A percentile compares a stretch with the other conserved stretches of the same genome.
Conservation (phyloP, 2,329 filamentous ascomycete species). For the Phyllosticta capitalensis region DNA sequence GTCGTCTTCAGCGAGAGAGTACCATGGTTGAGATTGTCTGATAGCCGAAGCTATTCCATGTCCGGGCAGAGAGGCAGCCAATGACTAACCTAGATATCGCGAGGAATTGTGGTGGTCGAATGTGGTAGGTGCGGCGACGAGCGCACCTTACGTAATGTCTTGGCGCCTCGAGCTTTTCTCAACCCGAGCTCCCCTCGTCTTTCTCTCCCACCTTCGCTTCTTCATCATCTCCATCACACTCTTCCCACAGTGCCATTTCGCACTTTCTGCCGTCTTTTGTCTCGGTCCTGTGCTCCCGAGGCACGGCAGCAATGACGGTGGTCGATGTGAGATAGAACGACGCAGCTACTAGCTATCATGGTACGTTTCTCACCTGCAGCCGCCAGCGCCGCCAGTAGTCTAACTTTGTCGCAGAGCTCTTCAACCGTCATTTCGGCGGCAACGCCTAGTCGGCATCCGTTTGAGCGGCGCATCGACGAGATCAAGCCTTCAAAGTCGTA, state of each 20-base stretch:
- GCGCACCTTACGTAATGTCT: not conserved
- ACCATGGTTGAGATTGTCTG: not conserved
- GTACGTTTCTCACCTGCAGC: constrained; percentile 16
- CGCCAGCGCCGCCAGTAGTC: constrained; percentile 10
- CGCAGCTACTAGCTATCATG: constrained; percentile 19
- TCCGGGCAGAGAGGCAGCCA: constrained; percentile 12
- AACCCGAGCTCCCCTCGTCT: constrained; percentile 10
- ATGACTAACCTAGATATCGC: not conserved
- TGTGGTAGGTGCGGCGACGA: not conserved
- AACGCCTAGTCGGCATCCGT: constrained; percentile 58
- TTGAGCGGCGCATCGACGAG: constrained; percentile 73
- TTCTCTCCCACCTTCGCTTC: constrained; percentile 1
- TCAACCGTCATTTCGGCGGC: constrained; percentile 62
- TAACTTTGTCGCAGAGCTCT: constrained; percentile 40
- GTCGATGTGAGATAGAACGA: constrained; percentile 27
- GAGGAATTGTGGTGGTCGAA: not conserved
- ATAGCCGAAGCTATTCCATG: not conserved
- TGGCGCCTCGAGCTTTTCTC: constrained; percentile 2
- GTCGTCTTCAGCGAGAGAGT: not conserved
- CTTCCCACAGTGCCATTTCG: not conserved
- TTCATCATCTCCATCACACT: not conserved
- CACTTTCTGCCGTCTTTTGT: not conserved
- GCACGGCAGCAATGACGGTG: constrained; percentile 18
- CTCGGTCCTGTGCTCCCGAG: constrained; percentile 5
- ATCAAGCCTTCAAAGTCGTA: constrained; percentile 87